Base-by-base conservation (phyloP, 345 rosid genomes). In the Eucalyptus sp. region DNA sequence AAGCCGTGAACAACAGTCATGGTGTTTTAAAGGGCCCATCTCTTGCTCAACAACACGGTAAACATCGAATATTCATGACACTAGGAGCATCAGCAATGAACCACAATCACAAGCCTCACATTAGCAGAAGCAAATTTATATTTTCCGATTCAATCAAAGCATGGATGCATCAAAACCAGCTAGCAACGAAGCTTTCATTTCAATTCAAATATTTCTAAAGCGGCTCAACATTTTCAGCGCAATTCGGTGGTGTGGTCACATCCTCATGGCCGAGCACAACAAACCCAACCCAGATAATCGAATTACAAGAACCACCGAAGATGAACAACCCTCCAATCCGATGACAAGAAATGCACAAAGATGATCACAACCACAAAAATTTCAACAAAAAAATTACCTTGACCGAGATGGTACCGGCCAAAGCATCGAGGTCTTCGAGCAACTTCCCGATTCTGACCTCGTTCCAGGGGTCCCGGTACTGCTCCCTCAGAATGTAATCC, bases 341-440 rank as follows among this genome's bases (percentile, higher is more conserved):
- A 29, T 31, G 71, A 50, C 46, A 18, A 43, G 43, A 76, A 76
- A 37, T 76, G 48, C 48, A 20, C 15, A 76, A 76, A 37, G 48
- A 76, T 76, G 48, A 76, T 41, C 83, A 20, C 13, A 25, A n/a
- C 88, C 88, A 58, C 81, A 87, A 66, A 60, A 33, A 20, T 4
- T 9, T 18, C 58, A 88, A 86, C 49, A 33, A 44, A 64, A 31
- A 46, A n/a, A 16, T 62, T 31, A 96, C 99, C 99, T 95, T 95
- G 90, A 97, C 97, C 31, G 99, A 96, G 91, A 97, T 97, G 89
- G 98, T 94, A 87, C 98, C 98, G 58, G 98, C 98, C 81, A 96
- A 94, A 91, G 98, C 98, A 93, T 97, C 99, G 89, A 96, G 98
- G 89, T 97, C 99, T 91, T 97, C 98, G 24, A 96, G 97, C 95